These are phyloP conservation scores for Aspergillus terreus DNA, from an alignment of 2,329 filamentous ascomycete genomes.

Conservation along the genomic window DNA sequence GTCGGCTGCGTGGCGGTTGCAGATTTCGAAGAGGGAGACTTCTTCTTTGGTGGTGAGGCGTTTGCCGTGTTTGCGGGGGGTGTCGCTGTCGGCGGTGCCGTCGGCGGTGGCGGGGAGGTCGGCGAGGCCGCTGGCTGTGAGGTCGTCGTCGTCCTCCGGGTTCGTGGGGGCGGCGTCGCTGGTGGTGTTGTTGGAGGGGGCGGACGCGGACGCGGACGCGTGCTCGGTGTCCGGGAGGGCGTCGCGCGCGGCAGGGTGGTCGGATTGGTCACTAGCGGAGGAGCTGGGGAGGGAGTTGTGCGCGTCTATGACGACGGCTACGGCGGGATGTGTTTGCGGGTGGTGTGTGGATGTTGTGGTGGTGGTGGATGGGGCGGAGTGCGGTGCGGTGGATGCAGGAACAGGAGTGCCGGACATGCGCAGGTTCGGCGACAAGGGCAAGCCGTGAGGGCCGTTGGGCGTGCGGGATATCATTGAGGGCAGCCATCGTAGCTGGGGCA, in stretches of 20 bases:
- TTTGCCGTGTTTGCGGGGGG: conserved; percentile 32
- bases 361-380: background rate
- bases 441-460: conserved; percentile 10
- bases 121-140: conserved; percentile 4
- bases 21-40: conserved; percentile 38
- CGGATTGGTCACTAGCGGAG: conserved; percentile 3
- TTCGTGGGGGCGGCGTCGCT: background rate
- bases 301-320: background rate
- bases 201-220: no score
- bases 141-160: background rate
- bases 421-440: conserved; percentile 17
- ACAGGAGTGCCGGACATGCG: conserved; percentile 7
- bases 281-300: conserved; percentile 2
- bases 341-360: conserved; percentile 7
- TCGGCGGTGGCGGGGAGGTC: conserved; percentile 9
- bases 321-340: background rate
- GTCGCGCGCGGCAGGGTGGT: conserved; percentile 13
- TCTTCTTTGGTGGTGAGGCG: conserved; percentile 40
- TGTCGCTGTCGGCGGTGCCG: conserved; percentile 8
- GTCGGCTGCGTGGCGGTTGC: conserved; percentile 32
- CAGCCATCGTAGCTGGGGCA: conserved; percentile 24
- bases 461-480: conserved; percentile 20
- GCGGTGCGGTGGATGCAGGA: background rate
- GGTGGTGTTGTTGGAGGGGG: background rate
- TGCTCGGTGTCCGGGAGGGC: background rate